phyloP scores from a whole-genome alignment of 129 eudicot genomes.

The Lactuca saligna region DNA sequence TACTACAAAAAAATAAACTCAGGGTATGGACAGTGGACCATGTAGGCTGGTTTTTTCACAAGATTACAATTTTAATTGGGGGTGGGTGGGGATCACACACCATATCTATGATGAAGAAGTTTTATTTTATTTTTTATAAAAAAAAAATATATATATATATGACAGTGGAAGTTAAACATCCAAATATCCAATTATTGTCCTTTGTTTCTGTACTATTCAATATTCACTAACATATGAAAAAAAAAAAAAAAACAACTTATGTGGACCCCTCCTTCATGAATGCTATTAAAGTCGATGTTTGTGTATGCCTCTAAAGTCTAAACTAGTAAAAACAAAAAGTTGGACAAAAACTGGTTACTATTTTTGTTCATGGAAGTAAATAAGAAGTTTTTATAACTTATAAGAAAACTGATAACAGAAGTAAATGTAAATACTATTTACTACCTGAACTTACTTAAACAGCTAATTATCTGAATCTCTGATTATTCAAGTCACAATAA shows the following conservation, averaged over 20 bases:
- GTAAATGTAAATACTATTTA: not conserved
- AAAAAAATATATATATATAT: not conserved
- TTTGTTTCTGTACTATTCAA: constrained; percentile 22
- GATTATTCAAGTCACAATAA: not conserved
- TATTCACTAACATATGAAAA: constrained; percentile 21
- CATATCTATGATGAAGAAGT: not conserved
- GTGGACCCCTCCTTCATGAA: constrained; percentile 24
- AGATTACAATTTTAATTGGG: not conserved
- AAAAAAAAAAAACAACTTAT: constrained; percentile 20
- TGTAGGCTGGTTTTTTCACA: not conserved
- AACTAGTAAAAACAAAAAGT: not conserved
- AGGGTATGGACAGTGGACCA: not conserved
- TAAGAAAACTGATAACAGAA: not conserved
- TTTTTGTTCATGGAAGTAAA: not conserved
- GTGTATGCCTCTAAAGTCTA: not conserved
- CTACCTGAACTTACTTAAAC: not conserved
- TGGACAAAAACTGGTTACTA: not conserved
- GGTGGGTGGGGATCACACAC: not conserved
- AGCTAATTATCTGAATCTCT: not conserved
- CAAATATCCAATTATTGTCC: constrained; percentile 22
- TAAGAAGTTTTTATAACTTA: not conserved
- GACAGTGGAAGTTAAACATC: constrained; percentile 29
- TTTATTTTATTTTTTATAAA: not conserved
- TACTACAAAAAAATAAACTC: not conserved
- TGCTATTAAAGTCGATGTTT: constrained; percentile 9